Evolutionary conservation across 345 rosid genomes (phyloP), one percentile per base, ranked within the genome.

Genomic region (Lenwebbia sp.): DNA sequence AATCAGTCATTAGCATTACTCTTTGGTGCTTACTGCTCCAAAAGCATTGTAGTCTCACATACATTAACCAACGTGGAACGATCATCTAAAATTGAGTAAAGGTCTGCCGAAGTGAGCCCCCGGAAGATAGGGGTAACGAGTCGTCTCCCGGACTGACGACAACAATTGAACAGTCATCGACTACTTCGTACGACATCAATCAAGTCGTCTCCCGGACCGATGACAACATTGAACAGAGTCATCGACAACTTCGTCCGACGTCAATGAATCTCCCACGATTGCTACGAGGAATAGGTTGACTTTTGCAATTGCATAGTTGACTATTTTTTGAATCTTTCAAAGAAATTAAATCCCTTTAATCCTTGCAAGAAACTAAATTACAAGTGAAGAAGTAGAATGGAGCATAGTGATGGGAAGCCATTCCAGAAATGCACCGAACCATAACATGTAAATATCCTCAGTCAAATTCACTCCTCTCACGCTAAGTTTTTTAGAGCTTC

Each of bases 401-500:
- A 70, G 47, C 47, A 19, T 19, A 19, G 78, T 19, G 44, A 70
- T 70, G 47, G 37, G 47, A 15, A 70, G 78, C 78, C 26, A 33
- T 15, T 30, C 17, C 0, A 3, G 41, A 30, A 30, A 30, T 37
- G 81, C 81, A 70, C 81, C 47, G 47, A 19, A 41, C 22, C 22
- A 19, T 37, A 19, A 25, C 81, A 4, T 70, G 81, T 22, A 50
- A 50, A 9, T 19, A 21, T 37, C 47, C 81, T 70, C 81, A 19
- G 26, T 33, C 81, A 70, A 37, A 70, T 37, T 37, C 81, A 0
- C 81, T 19, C 81, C 78, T 28, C 57, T 9, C n/a, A 6, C 40
- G 10, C 30, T 30, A 50, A 3, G 51, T 23, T 51, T 51, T 51
- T 88, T 86, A 91, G 41, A 90, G 86, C 28, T 57, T 91, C 55